A percentile compares a stretch with the other conserved stretches of the same genome.
phyloP scores from a whole-genome alignment of 352 stramenopile species.

The Globisporangium rhizosaccharum region DNA sequence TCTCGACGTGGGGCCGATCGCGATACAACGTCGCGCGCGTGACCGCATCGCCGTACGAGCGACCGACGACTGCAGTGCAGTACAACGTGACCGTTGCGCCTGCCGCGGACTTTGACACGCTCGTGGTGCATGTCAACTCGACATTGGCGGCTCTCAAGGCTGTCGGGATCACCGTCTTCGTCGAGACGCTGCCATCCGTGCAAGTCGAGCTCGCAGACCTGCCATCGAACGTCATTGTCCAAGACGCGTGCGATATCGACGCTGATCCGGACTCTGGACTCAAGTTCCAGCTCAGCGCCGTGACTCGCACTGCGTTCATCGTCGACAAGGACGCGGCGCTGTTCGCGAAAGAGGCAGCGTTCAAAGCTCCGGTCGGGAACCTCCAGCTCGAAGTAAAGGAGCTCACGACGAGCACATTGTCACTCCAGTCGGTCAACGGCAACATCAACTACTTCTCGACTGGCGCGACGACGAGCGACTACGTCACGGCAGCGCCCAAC shows the following conservation, averaged over 20 bases:
- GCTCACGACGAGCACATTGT: neutral
- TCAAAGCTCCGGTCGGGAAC: slow-evolving; percentile 23
- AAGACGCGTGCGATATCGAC: neutral
- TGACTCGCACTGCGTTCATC: neutral
- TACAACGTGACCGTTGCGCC: neutral
- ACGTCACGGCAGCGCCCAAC: neutral
- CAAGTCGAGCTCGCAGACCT: neutral
- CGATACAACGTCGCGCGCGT: neutral
- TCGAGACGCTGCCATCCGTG: neutral
- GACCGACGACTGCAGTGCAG: no score
- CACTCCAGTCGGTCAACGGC: neutral
- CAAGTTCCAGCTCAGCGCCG: neutral
- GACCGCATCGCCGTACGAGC: no score
- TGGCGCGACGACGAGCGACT: neutral
- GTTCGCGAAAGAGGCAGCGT: neutral
- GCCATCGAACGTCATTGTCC: neutral
- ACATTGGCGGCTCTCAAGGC: no score
- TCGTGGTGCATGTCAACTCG: neutral
- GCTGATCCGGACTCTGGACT: neutral
- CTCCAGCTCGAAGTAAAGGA: neutral
- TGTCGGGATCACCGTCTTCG: no score
- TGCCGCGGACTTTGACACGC: neutral
- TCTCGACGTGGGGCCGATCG: no score
- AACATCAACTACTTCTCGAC: neutral
- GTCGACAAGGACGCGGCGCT: neutral